Evolutionary conservation across 257 asterid genomes (phyloP).

Genomic region (Jacaranda mimosifolia): DNA sequence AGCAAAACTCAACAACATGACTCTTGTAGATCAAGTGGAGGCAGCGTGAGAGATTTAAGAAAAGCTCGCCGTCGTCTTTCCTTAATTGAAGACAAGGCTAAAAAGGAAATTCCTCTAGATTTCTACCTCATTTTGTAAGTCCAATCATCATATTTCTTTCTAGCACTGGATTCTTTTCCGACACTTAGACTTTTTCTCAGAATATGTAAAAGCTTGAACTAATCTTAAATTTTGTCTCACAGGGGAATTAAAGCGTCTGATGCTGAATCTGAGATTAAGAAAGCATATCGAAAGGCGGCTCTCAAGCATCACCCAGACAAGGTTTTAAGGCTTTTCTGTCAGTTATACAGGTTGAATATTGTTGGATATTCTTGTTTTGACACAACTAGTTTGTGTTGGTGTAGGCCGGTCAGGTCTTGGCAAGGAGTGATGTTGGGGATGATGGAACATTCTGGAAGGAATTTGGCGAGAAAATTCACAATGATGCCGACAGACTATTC

Average conservation of each 20-base stretch:
- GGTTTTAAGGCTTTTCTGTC: slow-evolving; percentile 51
- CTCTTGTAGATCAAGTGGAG: slow-evolving; percentile 56
- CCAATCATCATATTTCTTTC: slow-evolving; percentile 10
- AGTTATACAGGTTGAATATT: slow-evolving; percentile 15
- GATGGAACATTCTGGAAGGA: slow-evolving; percentile 80
- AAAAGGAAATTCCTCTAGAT: slow-evolving; percentile 66
- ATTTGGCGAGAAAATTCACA: slow-evolving; percentile 74
- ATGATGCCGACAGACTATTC: slow-evolving; percentile 90
- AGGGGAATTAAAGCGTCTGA: slow-evolving; percentile 90
- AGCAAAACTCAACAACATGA: slow-evolving; percentile 47
- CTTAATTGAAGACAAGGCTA: slow-evolving; percentile 71
- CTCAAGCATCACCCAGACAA: slow-evolving; percentile 97
- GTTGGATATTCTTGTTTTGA: slow-evolving; percentile 27
- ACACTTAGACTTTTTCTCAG: neutral
- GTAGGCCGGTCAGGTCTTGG: slow-evolving; percentile 86
- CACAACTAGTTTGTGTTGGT: slow-evolving; percentile 39
- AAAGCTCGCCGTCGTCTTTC: slow-evolving; percentile 72
- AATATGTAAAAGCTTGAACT: slow-evolving; percentile 16
- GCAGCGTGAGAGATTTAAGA: slow-evolving; percentile 67
- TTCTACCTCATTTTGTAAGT: slow-evolving; percentile 89
- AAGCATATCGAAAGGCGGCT: slow-evolving; percentile 97
- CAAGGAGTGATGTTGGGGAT: slow-evolving; percentile 69
- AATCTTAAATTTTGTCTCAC: slow-evolving; percentile 38
- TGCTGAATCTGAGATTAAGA: slow-evolving; percentile 89
- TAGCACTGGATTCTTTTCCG: neutral